phyloP scores from a whole-genome alignment of 2,329 filamentous ascomycete genomes.

The Peltaster fructicola region DNA sequence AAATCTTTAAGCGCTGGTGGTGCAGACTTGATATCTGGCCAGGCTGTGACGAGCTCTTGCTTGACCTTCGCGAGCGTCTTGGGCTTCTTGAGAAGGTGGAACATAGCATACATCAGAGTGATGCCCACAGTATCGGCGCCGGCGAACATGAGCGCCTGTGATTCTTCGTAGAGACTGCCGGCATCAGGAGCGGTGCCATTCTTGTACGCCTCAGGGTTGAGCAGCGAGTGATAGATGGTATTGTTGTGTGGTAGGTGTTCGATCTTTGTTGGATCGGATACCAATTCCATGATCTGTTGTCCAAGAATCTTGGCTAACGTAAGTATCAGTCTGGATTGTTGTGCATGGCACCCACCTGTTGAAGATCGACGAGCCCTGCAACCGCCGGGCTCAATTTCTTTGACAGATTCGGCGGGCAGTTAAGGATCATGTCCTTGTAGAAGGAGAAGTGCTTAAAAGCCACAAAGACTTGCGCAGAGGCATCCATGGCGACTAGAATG shows the following conservation, averaged over 20 bases:
- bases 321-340: too few species aligned
- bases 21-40: slow-evolving; percentile 34
- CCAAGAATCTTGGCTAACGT: slow-evolving; percentile 18
- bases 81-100: slow-evolving; percentile 34
- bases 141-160: slow-evolving; percentile 29
- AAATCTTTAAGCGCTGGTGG: slow-evolving; percentile 32
- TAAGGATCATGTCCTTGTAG: slow-evolving; percentile 21
- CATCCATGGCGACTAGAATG: slow-evolving; percentile 26
- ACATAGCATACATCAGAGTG: slow-evolving; percentile 36
- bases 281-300: slow-evolving; percentile 17
- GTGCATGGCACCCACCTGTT: too few species aligned
- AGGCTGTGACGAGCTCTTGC: slow-evolving; percentile 31
- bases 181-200: slow-evolving; percentile 16
- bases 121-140: slow-evolving; percentile 36
- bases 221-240: slow-evolving; percentile 21
- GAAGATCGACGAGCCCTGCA: slow-evolving; percentile 22
- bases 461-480: slow-evolving; percentile 18
- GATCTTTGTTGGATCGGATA: slow-evolving; percentile 15
- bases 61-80: slow-evolving; percentile 22
- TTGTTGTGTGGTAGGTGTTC: slow-evolving; percentile 19
- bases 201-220: slow-evolving; percentile 19
- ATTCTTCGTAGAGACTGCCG: slow-evolving; percentile 26
- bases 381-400: slow-evolving; percentile 21
- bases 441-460: slow-evolving; percentile 24
- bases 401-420: slow-evolving; percentile 21